Evolutionary conservation across 306 rosid species (phyloP), one percentile per base, ranked within the genome.

Genomic region (Echinosophora koreensis): DNA sequence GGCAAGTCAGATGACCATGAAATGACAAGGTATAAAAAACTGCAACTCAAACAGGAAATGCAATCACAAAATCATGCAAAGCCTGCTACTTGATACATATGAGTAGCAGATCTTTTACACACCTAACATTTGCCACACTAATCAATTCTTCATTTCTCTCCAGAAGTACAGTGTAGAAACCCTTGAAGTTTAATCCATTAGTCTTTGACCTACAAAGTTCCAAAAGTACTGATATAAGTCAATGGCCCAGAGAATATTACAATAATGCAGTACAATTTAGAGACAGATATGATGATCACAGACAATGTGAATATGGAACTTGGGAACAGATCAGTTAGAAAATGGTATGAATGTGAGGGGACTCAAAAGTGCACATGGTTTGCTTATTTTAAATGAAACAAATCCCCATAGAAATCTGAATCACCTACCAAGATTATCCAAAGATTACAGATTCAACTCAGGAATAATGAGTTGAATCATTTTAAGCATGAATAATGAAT

Each of bases 61-160:
- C 59, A 66, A 68, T 49, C 73, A 42, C 12, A n/a, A 13, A 51
- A 46, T 71, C 67, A 41, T 54, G 71, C 5, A 70, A 77, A 71
- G 49, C 22, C 64, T 47, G 47, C 9, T 62, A 54, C 38, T 81
- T 17, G n/a, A 51, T 17, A 75, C 60, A 49, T 62, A 2, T 27
- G 35, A 7, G 50, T 38, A 77, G 15, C 61, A 79, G 73, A 76
- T 86, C 60, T 55, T 73, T 55, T 74, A 50, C 87, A 81, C 72
- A 90, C 98, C 97, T 90, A 68, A 95, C 47, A 76, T 91, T 84
- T 57, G 98, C 98, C 35, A 88, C 97, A 70, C 88, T 82, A 41
- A 95, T 84, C 78, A 95, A 10, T 82, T 95, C 96, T 63, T 95
- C 97, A 70, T 92, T 74, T 85, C 86, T 77, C 79, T 88, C 92